phyloP scores from a whole-genome alignment of 1,284 basidiomycete species.

The Puccinia horiana region DNA sequence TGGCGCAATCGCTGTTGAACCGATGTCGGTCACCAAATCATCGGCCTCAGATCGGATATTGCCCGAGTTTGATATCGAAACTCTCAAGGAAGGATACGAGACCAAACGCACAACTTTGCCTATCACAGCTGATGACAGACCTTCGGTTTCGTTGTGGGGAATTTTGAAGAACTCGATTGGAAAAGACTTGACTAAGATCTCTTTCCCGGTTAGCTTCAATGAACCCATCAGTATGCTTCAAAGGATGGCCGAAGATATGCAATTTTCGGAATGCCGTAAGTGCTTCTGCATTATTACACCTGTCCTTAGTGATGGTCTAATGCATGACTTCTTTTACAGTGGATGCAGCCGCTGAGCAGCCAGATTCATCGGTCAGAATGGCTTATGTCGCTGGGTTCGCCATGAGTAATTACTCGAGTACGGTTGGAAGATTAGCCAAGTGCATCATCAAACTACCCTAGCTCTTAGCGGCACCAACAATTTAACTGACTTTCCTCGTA shows the following conservation, averaged over 20 bases:
- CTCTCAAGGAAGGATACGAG: conserved; percentile 67
- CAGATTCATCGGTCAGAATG: conserved; percentile 77
- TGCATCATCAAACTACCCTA: not conserved
- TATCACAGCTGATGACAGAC: conserved; percentile 76
- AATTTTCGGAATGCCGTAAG: conserved; percentile 87
- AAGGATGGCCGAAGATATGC: conserved; percentile 82
- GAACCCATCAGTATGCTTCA: conserved; percentile 94
- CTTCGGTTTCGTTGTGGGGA: conserved; percentile 88
- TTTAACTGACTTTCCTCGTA: conserved; percentile 72
- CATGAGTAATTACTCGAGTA: conserved; percentile 96
- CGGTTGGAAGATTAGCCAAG: conserved; percentile 65
- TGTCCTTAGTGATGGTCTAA: not conserved
- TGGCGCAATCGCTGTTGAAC: conserved; percentile 64
- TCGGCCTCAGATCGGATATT: conserved; percentile 52
- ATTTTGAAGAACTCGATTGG: conserved; percentile 95
- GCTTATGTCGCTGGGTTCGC: conserved; percentile 95
- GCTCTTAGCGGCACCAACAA: conserved; percentile 65
- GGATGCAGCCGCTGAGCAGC: conserved; percentile 76
- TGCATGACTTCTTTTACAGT: conserved; percentile 62
- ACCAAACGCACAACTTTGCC: conserved; percentile 69
- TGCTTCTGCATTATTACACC: conserved; percentile 50
- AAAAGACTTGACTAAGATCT: conserved; percentile 92
- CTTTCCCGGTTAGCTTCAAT: conserved; percentile 93
- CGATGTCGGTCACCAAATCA: conserved; percentile 49
- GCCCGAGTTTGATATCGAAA: conserved; percentile 59